Conservation (phyloP, 73 alveolate species). For the Symbiodinium pilosum region DNA sequence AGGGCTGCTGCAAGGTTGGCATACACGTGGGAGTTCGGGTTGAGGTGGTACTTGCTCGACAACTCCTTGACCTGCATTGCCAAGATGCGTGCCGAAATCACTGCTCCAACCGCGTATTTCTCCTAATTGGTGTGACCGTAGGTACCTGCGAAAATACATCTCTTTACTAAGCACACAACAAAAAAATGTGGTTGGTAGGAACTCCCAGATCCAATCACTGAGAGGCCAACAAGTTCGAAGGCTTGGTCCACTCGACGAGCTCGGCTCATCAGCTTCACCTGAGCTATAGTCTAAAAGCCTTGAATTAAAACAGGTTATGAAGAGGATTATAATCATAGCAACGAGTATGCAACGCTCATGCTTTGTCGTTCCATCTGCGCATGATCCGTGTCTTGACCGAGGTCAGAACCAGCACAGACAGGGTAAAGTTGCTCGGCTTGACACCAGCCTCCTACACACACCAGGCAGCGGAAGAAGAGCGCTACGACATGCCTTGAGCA, state of each 20-base stretch:
- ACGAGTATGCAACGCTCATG: no score
- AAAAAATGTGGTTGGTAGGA: no score
- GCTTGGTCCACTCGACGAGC: slow-evolving; percentile 94
- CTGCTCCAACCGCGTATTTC: not conserved
- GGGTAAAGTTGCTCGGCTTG: slow-evolving; percentile 93
- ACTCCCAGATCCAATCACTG: no score
- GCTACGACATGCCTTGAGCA: no score
- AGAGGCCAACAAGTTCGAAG: slow-evolving; percentile 45
- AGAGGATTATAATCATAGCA: no score
- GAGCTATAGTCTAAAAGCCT: not conserved
- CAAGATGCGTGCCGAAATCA: not conserved
- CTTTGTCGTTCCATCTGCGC: no score
- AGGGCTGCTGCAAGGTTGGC: slow-evolving; percentile 48
- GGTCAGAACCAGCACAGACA: slow-evolving; percentile 75
- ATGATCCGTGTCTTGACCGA: no score
- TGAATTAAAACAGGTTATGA: not conserved
- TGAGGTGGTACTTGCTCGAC: slow-evolving; percentile 84
- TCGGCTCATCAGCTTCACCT: slow-evolving; percentile 49
- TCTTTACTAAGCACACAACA: no score
- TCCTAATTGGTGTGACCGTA: no score
- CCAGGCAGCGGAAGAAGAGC: not conserved
- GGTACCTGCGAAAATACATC: no score
- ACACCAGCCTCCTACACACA: slow-evolving; percentile 54
- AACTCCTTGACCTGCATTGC: slow-evolving; percentile 42
- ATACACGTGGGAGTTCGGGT: slow-evolving; percentile 89